Base-by-base conservation (phyloP, 1,139 yeast species). In the Saccharomyces hybrid region DNA sequence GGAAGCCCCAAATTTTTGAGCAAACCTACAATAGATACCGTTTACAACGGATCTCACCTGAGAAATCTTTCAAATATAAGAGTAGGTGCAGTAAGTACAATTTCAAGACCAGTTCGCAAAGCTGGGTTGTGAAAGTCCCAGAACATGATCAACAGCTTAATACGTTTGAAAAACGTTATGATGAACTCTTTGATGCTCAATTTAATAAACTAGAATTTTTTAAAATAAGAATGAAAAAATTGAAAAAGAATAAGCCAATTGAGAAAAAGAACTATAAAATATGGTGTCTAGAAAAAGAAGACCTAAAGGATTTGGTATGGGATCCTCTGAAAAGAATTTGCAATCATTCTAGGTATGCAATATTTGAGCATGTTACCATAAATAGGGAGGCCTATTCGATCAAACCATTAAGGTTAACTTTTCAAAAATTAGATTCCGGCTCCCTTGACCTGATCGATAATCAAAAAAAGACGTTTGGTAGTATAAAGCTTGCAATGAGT, bases 131-230 rank as follows among this genome's bases (percentile, higher is more conserved):
- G 8, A 20, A 11, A 16, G 8, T 20, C 16, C 25, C 44, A 16
- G 44, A 20, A 11, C 5, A 23, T 3, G 11, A 16, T 16, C 26
- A 29, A 48, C 28, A 29, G 23, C n/a, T n/a, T 9, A 27, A 38
- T 3, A 26, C 14, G 13, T 14, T 26, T 6, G 25, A 42, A n/a
- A 26, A 14, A 32, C 16, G 14, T 49, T 27, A 16, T 28, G 46
- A 47, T 32, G 26, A 50, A 38, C 42, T 61, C 14, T 57, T 57
- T 49, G 61, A 63, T 46, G 42, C 47, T 2, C 51, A 59, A 5
- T 62, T 59, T 28, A 54, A 59, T 50, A 47, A 59, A 44, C 55
- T 61, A 9, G 64, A 61, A 26, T 58, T 62, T 34, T 61, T 53
- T 46, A 59, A 59, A 50, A 13, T 59, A 5, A 54, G 49, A 8